Evolutionary conservation across 257 asterid genomes (phyloP).

Genomic region (Nicotiana knightiana): DNA sequence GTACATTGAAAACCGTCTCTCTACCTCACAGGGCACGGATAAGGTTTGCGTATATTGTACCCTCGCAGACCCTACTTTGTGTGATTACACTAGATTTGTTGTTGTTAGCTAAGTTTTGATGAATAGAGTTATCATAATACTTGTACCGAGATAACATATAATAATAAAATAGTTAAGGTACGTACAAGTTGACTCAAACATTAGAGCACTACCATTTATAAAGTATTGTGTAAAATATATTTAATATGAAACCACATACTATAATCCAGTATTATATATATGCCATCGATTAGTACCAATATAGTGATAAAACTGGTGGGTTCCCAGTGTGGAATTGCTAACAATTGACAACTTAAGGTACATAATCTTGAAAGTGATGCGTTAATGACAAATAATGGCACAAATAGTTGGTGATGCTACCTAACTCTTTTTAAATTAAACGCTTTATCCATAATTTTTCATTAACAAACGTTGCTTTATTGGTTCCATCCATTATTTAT

Average conservation of each 20-base stretch:
- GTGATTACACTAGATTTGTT: too few species aligned
- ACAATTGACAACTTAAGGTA: not conserved
- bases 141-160: too few species aligned
- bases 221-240: not conserved
- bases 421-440: not conserved
- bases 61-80: too few species aligned
- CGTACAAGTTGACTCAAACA: not conserved
- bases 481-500: not conserved
- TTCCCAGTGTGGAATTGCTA: not conserved
- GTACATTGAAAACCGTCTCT: fast-evolving
- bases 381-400: not conserved
- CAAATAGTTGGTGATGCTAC: not conserved
- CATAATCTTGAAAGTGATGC: not conserved
- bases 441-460: not conserved
- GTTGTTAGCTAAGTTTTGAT: too few species aligned
- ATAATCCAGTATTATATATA: not conserved
- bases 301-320: not conserved
- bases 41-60: too few species aligned
- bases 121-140: too few species aligned
- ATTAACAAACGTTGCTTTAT: not conserved
- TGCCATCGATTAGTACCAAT: not conserved
- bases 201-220: too few species aligned
- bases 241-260: not conserved
- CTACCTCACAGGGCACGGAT: too few species aligned
- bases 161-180: not conserved